phyloP scores from a whole-genome alignment of 306 rosid genomes.

The Acacia confusa region DNA sequence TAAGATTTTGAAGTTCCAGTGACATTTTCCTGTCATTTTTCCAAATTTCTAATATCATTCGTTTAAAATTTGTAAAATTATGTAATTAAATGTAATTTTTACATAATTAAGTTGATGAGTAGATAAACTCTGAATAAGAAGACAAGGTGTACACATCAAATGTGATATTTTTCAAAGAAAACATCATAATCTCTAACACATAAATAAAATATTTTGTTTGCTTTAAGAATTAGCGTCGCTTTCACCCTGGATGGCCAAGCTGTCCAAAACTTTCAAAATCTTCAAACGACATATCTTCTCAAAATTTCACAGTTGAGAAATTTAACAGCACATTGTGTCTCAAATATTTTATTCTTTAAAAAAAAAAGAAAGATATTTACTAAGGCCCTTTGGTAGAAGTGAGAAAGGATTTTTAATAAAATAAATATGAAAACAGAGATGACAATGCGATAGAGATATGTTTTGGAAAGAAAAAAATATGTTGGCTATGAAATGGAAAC shows the following conservation, averaged over 20 bases:
- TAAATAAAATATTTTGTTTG: neutral
- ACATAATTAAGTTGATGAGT: slow-evolving; percentile 1
- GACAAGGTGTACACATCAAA: slow-evolving; percentile 5
- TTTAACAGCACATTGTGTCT: neutral
- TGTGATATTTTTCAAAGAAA: slow-evolving; percentile 31
- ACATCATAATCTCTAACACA: slow-evolving; percentile 29
- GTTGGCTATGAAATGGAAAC: neutral
- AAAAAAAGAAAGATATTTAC: neutral
- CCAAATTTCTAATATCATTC: too few relatives aligned
- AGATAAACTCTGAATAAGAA: neutral
- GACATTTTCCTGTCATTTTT: too few relatives aligned
- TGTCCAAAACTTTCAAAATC: slow-evolving; percentile 1
- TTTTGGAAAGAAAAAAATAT: too few relatives aligned
- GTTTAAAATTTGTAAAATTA: neutral
- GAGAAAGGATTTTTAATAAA: neutral
- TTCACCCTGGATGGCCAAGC: slow-evolving; percentile 27
- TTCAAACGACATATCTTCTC: neutral
- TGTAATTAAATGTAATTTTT: neutral
- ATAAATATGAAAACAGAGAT: neutral
- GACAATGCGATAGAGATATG: neutral
- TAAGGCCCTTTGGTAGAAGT: neutral
- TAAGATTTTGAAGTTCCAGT: too few relatives aligned
- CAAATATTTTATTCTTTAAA: neutral
- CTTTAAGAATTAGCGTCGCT: slow-evolving; percentile 37
- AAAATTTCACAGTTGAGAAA: slow-evolving; percentile 5